phyloP scores from a whole-genome alignment of 306 rosid genomes.

The Neltuma alba region DNA sequence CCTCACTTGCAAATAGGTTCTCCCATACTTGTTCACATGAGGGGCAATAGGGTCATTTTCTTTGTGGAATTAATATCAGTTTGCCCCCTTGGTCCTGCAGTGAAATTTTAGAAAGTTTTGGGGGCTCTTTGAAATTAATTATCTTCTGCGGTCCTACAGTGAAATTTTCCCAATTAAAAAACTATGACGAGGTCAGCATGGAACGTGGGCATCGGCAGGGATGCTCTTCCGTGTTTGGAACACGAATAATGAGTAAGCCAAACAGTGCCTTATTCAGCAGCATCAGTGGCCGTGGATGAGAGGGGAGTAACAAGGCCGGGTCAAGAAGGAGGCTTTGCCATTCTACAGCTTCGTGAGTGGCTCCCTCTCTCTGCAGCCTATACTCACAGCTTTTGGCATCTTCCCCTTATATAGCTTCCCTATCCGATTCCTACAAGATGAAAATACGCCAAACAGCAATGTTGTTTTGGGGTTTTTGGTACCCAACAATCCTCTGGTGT shows the following conservation, averaged over 20 bases:
- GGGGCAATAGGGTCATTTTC: too few species aligned
- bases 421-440: not conserved
- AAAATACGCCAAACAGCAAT: not conserved
- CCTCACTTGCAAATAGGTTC: too few species aligned
- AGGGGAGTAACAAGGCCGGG: constrained; percentile 15
- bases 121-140: too few species aligned
- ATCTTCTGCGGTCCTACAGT: too few species aligned
- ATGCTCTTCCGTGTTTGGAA: not conserved
- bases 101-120: too few species aligned
- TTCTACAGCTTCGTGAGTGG: constrained; percentile 34
- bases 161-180: too few species aligned
- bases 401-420: not conserved
- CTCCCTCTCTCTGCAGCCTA: constrained; percentile 27
- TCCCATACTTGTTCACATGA: too few species aligned
- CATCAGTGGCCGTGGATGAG: constrained; percentile 38
- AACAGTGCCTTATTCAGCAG: constrained; percentile 36
- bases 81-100: too few species aligned
- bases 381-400: not conserved
- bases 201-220: not conserved
- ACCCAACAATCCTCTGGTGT: not conserved
- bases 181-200: not conserved
- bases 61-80: too few species aligned
- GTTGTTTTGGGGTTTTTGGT: constrained; percentile 39
- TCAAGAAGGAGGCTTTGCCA: constrained; percentile 27
- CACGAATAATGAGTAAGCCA: constrained; percentile 12